Evolutionary conservation across 176 grass and related monocot species (phyloP).

Genomic region (Oryza punctata): DNA sequence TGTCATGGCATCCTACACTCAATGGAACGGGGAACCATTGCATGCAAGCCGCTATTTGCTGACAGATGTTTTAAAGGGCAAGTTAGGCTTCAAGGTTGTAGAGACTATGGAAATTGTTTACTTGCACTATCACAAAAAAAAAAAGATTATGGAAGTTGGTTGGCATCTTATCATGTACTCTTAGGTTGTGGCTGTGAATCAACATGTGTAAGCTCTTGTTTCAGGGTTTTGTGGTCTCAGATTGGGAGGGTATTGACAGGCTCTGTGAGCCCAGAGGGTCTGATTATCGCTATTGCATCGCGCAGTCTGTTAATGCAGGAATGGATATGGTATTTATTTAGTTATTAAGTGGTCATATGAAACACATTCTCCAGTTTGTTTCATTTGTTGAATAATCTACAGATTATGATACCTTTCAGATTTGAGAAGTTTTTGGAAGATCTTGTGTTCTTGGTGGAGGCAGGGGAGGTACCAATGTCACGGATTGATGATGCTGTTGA

Average conservation of each 20-base stretch:
- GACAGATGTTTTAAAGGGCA: slow-evolving; percentile 83
- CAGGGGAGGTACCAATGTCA: slow-evolving; percentile 64
- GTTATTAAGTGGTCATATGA: slow-evolving; percentile 32
- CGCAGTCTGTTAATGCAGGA: slow-evolving; percentile 83
- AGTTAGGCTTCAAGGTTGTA: slow-evolving; percentile 82
- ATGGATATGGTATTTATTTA: slow-evolving; percentile 80
- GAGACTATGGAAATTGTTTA: not conserved
- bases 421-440: slow-evolving; percentile 90
- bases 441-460: slow-evolving; percentile 81
- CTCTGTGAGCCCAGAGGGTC: slow-evolving; percentile 71
- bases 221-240: slow-evolving; percentile 89
- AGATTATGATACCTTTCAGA: slow-evolving; percentile 92
- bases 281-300: slow-evolving; percentile 77
- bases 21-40: slow-evolving; percentile 78
- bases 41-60: slow-evolving; percentile 65
- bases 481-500: slow-evolving; percentile 84
- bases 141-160: not conserved
- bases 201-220: slow-evolving; percentile 24
- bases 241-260: slow-evolving; percentile 95
- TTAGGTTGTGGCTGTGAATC: not conserved
- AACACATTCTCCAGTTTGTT: slow-evolving; percentile 11
- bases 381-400: slow-evolving; percentile 44
- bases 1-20: slow-evolving; percentile 84
- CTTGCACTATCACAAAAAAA: not conserved
- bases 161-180: not conserved